phyloP scores from a whole-genome alignment of 208 protist species.

The Leishmania guyanensis region DNA sequence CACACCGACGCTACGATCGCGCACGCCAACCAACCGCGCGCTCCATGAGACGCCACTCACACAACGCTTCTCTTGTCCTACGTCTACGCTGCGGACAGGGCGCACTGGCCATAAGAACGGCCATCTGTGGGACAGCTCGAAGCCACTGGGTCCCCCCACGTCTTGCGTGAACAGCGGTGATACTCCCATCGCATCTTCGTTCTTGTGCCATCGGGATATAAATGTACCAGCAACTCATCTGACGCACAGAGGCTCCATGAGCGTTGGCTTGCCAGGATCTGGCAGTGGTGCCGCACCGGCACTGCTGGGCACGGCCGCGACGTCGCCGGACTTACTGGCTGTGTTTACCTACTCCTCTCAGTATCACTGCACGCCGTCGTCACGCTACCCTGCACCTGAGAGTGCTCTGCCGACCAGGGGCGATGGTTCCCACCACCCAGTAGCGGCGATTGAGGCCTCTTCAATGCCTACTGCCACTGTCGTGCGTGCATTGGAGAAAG shows the following conservation, averaged over 20 bases:
- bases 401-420: neutral
- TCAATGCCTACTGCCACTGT: neutral
- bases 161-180: neutral
- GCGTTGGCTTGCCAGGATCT: neutral
- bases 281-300: neutral
- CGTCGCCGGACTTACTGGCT: neutral
- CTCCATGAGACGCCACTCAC: slow-evolving; percentile 14
- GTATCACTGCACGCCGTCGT: slow-evolving; percentile 27
- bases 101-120: neutral
- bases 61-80: slow-evolving; percentile 15
- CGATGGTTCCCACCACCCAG: neutral
- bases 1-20: neutral
- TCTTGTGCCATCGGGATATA: slow-evolving; percentile 7
- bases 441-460: neutral
- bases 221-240: neutral
- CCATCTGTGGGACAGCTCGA: neutral
- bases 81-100: neutral
- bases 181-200: neutral
- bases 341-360: slow-evolving; percentile 3
- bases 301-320: neutral
- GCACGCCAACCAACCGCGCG: neutral
- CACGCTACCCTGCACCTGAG: neutral
- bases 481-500: neutral
- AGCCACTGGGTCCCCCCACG: neutral
- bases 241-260: neutral